Evolutionary conservation across 2,329 filamentous ascomycete genomes (phyloP).

Genomic region (Trichoderma sp.): DNA sequence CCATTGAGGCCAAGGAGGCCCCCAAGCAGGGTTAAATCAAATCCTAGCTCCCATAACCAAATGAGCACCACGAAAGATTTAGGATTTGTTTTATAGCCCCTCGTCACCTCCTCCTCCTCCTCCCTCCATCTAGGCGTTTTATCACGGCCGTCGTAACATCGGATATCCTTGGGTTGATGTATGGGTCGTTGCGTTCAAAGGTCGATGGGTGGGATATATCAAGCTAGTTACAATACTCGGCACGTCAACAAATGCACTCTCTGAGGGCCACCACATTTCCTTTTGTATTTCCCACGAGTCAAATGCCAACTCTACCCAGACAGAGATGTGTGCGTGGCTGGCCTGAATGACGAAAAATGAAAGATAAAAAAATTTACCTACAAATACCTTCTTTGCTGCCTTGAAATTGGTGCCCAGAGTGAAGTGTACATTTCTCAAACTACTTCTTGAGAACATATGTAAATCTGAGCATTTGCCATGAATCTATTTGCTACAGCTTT

Average conservation of each 20-base stretch:
- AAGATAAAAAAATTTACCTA: conserved; percentile 21
- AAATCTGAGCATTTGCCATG: not conserved
- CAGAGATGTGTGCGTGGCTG: conserved; percentile 39
- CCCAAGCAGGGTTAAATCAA: conserved; percentile 45
- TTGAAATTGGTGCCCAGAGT: not conserved
- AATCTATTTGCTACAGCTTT: not conserved
- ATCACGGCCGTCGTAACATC: conserved; percentile 43
- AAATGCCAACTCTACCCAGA: conserved; percentile 38
- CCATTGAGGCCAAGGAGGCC: conserved; percentile 93
- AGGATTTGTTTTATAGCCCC: conserved; percentile 35
- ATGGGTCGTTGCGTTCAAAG: conserved; percentile 47
- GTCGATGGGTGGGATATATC: conserved; percentile 50
- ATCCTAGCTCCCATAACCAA: conserved; percentile 17
- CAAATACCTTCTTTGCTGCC: conserved; percentile 14
- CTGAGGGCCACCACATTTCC: conserved; percentile 37
- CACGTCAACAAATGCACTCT: conserved; percentile 34
- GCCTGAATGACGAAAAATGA: conserved; percentile 35
- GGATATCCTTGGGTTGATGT: conserved; percentile 44
- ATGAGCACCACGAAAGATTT: conserved; percentile 32
- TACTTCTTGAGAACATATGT: not conserved
- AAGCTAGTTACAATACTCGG: conserved; percentile 44
- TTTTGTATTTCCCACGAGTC: conserved; percentile 43
- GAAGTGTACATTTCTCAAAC: not conserved
- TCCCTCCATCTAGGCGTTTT: conserved; percentile 34
- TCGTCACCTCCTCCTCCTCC: conserved; percentile 33